Conservation (phyloP, 352 stramenopile species). For the Pythium oligandrum region DNA sequence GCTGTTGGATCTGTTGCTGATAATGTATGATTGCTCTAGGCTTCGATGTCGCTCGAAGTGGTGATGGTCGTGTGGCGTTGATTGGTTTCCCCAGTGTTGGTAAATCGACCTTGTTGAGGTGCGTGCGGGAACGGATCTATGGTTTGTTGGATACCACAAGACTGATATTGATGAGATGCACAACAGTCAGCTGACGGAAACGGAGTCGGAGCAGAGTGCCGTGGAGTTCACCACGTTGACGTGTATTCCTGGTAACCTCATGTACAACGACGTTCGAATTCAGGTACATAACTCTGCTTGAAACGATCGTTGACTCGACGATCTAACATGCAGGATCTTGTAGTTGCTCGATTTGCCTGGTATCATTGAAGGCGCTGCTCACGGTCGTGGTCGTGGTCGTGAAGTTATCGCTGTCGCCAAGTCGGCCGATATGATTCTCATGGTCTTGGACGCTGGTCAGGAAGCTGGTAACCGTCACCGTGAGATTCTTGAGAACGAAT, state of each 20-base stretch:
- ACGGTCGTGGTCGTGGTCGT: conserved; percentile 95
- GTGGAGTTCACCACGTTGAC: conserved; percentile 99
- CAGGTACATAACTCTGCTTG: conserved; percentile 50
- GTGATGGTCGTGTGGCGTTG: conserved; percentile 95
- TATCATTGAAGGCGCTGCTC: conserved; percentile 99
- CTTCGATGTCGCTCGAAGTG: conserved; percentile 93
- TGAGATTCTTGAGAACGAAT: conserved; percentile 97
- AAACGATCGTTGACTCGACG: not conserved
- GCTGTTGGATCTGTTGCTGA: no score
- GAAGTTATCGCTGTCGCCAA: conserved; percentile 99
- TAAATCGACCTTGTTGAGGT: conserved; percentile 87
- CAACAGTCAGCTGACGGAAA: conserved; percentile 92
- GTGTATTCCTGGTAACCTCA: conserved; percentile 95
- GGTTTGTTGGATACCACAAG: no score
- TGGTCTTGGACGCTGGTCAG: conserved; percentile 98
- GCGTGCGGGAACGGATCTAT: not conserved
- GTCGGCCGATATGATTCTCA: conserved; percentile 98
- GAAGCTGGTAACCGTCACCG: conserved; percentile 96
- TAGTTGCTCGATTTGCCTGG: conserved; percentile 97
- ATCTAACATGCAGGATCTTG: no score
- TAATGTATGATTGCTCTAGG: conserved; percentile 29
- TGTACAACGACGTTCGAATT: conserved; percentile 96
- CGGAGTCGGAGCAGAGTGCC: conserved; percentile 93
- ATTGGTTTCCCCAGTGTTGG: conserved; percentile 93
- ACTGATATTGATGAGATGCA: not conserved